These are phyloP conservation scores for Leccinellum rugosiceps DNA, from an alignment of 768 basidiomycete species.

Conservation along the genomic window DNA sequence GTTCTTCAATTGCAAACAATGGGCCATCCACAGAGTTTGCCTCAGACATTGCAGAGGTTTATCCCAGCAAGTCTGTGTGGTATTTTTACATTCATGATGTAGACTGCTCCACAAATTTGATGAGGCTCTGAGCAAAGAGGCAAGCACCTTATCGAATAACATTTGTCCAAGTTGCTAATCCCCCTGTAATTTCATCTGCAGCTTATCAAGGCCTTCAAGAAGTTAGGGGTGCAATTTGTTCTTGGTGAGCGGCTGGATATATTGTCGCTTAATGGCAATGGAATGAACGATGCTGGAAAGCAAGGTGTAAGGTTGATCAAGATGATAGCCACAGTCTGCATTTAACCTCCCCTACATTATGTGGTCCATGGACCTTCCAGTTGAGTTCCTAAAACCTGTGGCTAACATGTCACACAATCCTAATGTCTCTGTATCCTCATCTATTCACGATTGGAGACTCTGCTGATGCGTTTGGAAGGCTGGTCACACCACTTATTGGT, in stretches of 20 bases:
- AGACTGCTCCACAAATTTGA: constrained; percentile 56
- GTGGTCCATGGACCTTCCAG: constrained; percentile 36
- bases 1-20: neutral
- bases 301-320: constrained; percentile 29
- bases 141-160: constrained; percentile 19
- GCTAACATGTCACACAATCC: constrained; percentile 22
- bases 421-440: constrained; percentile 37
- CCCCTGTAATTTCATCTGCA: neutral
- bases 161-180: neutral
- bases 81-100: constrained; percentile 55
- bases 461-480: constrained; percentile 65
- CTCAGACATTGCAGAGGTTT: constrained; percentile 52
- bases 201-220: constrained; percentile 34
- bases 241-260: constrained; percentile 55
- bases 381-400: neutral
- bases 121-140: constrained; percentile 50
- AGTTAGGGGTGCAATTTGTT: constrained; percentile 45
- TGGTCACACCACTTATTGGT: constrained; percentile 53
- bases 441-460: constrained; percentile 63
- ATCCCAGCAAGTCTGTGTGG: constrained; percentile 51
- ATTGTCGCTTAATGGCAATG: constrained; percentile 25
- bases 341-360: too few species aligned
- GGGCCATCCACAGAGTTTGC: constrained; percentile 48
- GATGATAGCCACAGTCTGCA: too few species aligned
- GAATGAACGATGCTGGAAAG: neutral